phyloP scores from a whole-genome alignment of 371 early-diverging fungal species.

The Blyttiomyces sp. region DNA sequence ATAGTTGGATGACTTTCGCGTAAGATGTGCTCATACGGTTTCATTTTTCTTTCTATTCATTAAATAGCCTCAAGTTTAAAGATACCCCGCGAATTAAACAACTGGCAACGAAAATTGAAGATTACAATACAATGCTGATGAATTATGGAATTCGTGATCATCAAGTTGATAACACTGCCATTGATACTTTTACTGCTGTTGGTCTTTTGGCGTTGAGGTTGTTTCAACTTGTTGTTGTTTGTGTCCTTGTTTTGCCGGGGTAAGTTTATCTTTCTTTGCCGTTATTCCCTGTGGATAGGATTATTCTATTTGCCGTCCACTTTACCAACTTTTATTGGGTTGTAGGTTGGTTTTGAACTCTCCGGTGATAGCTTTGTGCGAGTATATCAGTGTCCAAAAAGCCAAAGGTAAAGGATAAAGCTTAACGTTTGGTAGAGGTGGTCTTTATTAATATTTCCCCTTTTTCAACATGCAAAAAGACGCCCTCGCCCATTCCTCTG shows the following conservation, averaged over 20 bases:
- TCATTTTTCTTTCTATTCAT: slow-evolving; percentile 74
- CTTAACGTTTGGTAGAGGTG: no score
- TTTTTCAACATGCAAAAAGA: no score
- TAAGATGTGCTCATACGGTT: no score
- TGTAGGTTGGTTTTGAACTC: no score
- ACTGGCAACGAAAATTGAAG: slow-evolving; percentile 50
- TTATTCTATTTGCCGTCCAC: background rate
- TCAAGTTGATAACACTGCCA: slow-evolving; percentile 81
- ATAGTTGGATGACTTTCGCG: no score
- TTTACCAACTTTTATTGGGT: background rate
- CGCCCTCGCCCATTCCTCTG: slow-evolving; percentile 83
- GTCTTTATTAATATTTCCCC: no score
- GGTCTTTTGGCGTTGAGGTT: slow-evolving; percentile 63
- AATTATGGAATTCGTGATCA: slow-evolving; percentile 94
- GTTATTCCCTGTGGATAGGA: no score
- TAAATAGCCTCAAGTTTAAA: no score
- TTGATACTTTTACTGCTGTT: slow-evolving; percentile 68
- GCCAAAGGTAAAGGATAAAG: no score
- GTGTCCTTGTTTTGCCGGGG: slow-evolving; percentile 82
- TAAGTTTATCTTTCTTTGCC: slow-evolving; percentile 34
- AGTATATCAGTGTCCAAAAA: no score
- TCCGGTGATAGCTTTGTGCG: no score
- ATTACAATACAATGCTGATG: slow-evolving; percentile 83
- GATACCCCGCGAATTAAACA: slow-evolving; percentile 72
- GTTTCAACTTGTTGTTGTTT: slow-evolving; percentile 63